These are phyloP conservation scores for Stephania japonica DNA, from an alignment of 164 flowering plant genomes.

Conservation along the genomic window DNA sequence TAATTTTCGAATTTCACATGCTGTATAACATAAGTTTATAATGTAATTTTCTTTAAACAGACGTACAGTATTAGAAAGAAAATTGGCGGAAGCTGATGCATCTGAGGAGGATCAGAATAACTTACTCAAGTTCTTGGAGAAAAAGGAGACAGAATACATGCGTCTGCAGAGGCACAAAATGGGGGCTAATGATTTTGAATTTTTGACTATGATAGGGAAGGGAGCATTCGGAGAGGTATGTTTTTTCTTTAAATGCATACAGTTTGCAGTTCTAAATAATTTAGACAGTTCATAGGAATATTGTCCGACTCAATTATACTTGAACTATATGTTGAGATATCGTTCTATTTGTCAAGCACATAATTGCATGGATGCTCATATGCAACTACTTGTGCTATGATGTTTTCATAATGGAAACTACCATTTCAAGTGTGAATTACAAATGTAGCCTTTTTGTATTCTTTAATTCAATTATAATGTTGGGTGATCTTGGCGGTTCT, in stretches of 20 bases:
- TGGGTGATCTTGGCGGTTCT: too few relatives aligned
- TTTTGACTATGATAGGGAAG: conserved; percentile 93
- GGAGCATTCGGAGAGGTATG: conserved; percentile 99
- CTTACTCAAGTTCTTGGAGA: conserved; percentile 69
- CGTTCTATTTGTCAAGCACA: background rate
- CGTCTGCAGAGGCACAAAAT: conserved; percentile 94
- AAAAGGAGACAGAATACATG: conserved; percentile 96
- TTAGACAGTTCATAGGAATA: background rate
- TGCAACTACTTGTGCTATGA: too few relatives aligned
- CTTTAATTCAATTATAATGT: too few relatives aligned
- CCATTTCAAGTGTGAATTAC: too few relatives aligned
- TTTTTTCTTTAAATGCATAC: background rate
- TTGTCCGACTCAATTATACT: background rate
- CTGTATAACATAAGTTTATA: background rate
- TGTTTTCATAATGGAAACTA: too few relatives aligned
- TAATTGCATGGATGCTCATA: too few relatives aligned
- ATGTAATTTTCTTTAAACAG: conserved; percentile 33
- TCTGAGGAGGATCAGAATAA: conserved; percentile 86
- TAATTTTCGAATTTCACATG: background rate
- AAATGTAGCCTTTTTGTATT: too few relatives aligned
- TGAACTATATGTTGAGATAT: background rate
- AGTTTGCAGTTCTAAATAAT: background rate
- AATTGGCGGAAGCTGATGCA: conserved; percentile 90
- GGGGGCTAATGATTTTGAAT: conserved; percentile 96
- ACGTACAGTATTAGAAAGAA: conserved; percentile 70